A percentile compares a stretch with the other conserved stretches of the same genome.
Evolutionary conservation across 495 filamentous ascomycete genomes (phyloP).

Genomic region (Xylaria intraflava): DNA sequence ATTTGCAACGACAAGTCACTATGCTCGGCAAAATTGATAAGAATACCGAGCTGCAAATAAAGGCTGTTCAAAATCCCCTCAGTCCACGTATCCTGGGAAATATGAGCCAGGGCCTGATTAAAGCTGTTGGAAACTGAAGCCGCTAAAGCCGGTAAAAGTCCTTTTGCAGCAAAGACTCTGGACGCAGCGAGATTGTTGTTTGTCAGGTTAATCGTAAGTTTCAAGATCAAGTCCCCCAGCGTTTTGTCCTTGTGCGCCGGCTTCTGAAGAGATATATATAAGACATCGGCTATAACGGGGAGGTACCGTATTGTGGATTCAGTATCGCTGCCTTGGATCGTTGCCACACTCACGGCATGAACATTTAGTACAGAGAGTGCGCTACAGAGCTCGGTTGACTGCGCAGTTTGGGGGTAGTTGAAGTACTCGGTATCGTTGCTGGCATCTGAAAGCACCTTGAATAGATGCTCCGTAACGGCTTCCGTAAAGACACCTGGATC

Average conservation of each 20-base stretch:
- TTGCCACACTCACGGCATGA: constrained; percentile 37
- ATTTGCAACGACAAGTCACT: constrained; percentile 29
- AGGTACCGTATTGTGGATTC: constrained; percentile 36
- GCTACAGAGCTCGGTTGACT: constrained; percentile 34
- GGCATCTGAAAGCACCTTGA: constrained; percentile 39
- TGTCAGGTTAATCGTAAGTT: constrained; percentile 78
- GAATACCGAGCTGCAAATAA: constrained; percentile 70
- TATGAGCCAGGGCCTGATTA: constrained; percentile 36
- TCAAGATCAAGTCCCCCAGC: constrained; percentile 45
- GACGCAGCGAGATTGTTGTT: constrained; percentile 71
- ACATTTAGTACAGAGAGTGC: constrained; percentile 36
- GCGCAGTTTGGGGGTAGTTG: constrained; percentile 25
- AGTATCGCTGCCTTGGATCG: constrained; percentile 22
- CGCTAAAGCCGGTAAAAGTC: constrained; percentile 52
- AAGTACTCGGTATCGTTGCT: constrained; percentile 27
- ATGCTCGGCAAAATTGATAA: constrained; percentile 86
- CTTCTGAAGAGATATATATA: constrained; percentile 28
- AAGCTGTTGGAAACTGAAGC: constrained; percentile 33
- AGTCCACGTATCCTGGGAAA: constrained; percentile 30
- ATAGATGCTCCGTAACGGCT: constrained; percentile 44
- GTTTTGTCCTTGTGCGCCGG: constrained; percentile 26
- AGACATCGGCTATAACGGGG: constrained; percentile 32
- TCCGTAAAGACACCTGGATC: constrained; percentile 41
- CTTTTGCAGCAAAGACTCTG: constrained; percentile 53
- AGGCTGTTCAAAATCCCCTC: constrained; percentile 56